Percentiles rank a stretch among this genome's conserved stretches.
Conservation (phyloP, 192 early-diverging fungal genomes). For the Coemansia sp. region DNA sequence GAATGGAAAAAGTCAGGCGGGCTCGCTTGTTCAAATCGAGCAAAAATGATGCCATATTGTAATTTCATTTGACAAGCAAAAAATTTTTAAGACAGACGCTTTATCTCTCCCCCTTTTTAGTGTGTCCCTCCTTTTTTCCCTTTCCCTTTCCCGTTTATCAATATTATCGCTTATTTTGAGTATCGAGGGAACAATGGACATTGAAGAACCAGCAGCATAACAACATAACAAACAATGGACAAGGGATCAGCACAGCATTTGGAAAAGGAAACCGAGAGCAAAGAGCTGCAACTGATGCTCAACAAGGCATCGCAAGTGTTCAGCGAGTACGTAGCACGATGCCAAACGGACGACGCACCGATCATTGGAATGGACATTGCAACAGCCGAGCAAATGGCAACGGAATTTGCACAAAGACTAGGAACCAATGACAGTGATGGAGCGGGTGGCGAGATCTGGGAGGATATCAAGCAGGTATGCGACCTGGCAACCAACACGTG, state of each 20-base stretch:
- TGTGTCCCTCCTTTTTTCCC: too few species aligned
- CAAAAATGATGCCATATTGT: too few species aligned
- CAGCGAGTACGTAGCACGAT: constrained; percentile 18
- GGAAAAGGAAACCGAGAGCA: background rate
- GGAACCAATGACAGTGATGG: background rate
- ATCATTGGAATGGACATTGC: background rate
- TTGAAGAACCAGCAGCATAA: too few species aligned
- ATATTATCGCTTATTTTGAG: too few species aligned
- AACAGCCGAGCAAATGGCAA: background rate
- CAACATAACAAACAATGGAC: background rate
- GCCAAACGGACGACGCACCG: constrained; percentile 2
- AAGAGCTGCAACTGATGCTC: constrained; percentile 32
- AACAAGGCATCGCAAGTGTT: constrained; percentile 19
- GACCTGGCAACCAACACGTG: constrained; percentile 51
- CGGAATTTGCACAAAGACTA: background rate
- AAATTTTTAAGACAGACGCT: too few species aligned
- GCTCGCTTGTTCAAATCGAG: too few species aligned
- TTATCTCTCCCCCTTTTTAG: too few species aligned
- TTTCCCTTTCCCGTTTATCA: too few species aligned
- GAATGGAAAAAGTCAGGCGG: too few species aligned
- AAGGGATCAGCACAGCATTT: background rate
- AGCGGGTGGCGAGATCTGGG: constrained; percentile 21
- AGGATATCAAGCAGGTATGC: constrained; percentile 29
- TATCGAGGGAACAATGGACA: too few species aligned
- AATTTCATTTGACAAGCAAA: too few species aligned